Base-by-base conservation (phyloP, 2,329 filamentous ascomycete species). In the Xylaria arbuscula region DNA sequence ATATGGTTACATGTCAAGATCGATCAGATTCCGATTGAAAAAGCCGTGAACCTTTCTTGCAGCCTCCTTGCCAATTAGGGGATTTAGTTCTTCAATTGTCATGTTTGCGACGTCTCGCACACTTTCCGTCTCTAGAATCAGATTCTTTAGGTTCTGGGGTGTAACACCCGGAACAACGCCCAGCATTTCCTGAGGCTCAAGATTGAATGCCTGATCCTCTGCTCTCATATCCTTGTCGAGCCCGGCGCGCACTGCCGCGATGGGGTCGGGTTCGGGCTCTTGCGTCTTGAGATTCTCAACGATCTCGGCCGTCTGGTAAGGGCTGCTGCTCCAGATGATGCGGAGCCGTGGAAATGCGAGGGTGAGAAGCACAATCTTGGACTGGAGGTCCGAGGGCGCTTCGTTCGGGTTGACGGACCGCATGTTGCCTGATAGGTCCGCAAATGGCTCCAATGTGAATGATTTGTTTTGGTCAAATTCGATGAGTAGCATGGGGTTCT, bases 391-490 rank as follows among this genome's bases (percentile, higher is more conserved):
- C 42, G 91, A 91, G 0, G 89, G 86, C 9, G 82, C 82, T 48
- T 83, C 80, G 69, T 83, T 84, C 0, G 90, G 86, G 62, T 89
- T 88, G 57, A 92, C 86, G 69, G 90, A 88, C 64, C 83, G 86
- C 10, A 90, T 79, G 63, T 86, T 88, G n/a, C 88, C 85, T 9
- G 86, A 85, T 62, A 91, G 76, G 80, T 92, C 90, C 57, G 90
- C 90, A 75, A 93, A 87, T 0, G 92, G 92, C 79, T 95, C 96
- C 17, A 99, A 89, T 0, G 94, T 98, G 80, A 99, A 99, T 3
- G 93, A 95, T 80, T 97, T 98, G 83, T 97, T 95, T 78, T 97
- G 92, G 78, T 98, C 94, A 79, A 99, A 99, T 80, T 99, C 96
- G 76, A 99, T 98, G 53, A 99, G 88, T 7, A 99, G 89, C 88